Percentiles rank a stretch among this genome's conserved stretches.
These are phyloP conservation scores for Sporisorium scitamineum DNA, from an alignment of 1,284 basidiomycete species.

Conservation along the genomic window DNA sequence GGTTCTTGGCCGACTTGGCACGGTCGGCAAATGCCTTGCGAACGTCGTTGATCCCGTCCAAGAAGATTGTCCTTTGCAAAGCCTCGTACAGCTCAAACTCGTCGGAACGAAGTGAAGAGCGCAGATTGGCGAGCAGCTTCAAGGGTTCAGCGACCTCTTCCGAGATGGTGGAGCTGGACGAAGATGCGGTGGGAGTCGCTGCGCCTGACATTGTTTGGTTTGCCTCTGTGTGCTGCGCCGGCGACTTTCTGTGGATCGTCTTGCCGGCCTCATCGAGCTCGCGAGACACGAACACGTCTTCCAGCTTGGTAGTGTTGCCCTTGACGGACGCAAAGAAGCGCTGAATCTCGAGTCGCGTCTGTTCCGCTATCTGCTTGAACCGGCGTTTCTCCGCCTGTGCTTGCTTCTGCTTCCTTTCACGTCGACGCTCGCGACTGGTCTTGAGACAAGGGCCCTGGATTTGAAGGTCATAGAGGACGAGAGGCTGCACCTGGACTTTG, in stretches of 20 bases:
- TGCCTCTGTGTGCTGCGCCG: background rate
- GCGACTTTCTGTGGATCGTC: constrained; percentile 46
- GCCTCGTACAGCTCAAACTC: constrained; percentile 63
- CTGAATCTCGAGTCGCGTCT: constrained; percentile 60
- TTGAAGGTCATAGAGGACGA: constrained; percentile 50
- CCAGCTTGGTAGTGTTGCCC: constrained; percentile 43
- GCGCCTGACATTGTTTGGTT: background rate
- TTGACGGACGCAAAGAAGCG: constrained; percentile 60
- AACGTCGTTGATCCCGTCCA: constrained; percentile 55
- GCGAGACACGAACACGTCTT: constrained; percentile 55
- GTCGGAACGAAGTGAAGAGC: constrained; percentile 42
- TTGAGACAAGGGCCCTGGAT: constrained; percentile 57
- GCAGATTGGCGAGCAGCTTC: constrained; percentile 44
- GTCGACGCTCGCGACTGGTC: constrained; percentile 29
- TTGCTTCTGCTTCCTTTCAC: constrained; percentile 28
- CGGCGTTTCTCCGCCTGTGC: constrained; percentile 22
- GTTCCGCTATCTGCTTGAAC: constrained; percentile 35
- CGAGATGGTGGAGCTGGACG: constrained; percentile 20
- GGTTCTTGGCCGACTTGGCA: constrained; percentile 57
- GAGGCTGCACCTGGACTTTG: constrained; percentile 55
- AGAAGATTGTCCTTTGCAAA: constrained; percentile 41
- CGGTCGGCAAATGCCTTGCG: constrained; percentile 58
- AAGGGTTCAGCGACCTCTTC: constrained; percentile 39
- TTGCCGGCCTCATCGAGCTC: constrained; percentile 60
- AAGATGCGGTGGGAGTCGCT: background rate